Conservation (phyloP, 202 grass and related monocot species). For the Setaria viridis region DNA sequence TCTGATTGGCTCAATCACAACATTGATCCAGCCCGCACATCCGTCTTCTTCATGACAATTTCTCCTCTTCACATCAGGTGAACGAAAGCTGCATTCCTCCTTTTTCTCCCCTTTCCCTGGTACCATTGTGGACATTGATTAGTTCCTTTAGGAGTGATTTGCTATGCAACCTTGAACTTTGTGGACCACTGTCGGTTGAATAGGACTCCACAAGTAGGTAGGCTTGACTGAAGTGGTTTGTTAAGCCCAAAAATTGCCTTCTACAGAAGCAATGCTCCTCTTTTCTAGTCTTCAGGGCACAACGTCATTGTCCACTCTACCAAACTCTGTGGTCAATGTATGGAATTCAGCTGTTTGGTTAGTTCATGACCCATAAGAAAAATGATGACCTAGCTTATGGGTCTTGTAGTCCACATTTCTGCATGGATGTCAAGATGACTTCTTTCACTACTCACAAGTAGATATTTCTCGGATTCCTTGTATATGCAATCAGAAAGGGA, state of each 20-base stretch:
- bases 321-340: constrained; percentile 27
- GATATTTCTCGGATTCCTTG: background rate
- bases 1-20: constrained; percentile 64
- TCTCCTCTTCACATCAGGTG: constrained; percentile 81
- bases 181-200: constrained; percentile 25
- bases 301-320: constrained; percentile 30
- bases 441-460: background rate
- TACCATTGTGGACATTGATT: background rate
- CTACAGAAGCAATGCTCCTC: constrained; percentile 39
- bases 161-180: constrained; percentile 5
- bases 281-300: constrained; percentile 25
- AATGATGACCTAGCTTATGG: constrained; percentile 28
- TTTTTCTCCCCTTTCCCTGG: background rate
- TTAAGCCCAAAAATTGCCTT: constrained; percentile 18
- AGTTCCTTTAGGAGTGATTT: background rate
- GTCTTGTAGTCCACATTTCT: constrained; percentile 16
- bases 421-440: background rate
- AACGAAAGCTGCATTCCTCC: constrained; percentile 25
- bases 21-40: constrained; percentile 57
- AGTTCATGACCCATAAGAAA: constrained; percentile 1
- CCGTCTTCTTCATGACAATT: constrained; percentile 80
- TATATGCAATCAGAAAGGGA: background rate
- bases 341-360: constrained; percentile 27
- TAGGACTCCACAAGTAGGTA: constrained; percentile 13
- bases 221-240: constrained; percentile 15